Evolutionary conservation across 441 rosid species (phyloP), one percentile per base, ranked within the genome.

Genomic region (Erysimum cheiri): DNA sequence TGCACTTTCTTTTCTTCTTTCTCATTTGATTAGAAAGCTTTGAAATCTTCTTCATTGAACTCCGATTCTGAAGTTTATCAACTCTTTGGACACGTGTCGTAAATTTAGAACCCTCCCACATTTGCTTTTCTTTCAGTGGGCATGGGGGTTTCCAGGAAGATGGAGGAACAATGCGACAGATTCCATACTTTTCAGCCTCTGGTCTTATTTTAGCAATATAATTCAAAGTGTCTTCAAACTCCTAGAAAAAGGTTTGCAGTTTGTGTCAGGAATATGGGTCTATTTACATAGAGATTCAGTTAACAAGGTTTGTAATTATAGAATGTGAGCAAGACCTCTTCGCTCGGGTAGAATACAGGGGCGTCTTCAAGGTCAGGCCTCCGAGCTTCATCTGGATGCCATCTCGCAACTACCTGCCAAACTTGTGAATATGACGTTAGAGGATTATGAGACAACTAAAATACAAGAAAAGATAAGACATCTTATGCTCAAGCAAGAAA

Each of bases 131-230:
- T 85, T 85, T 87, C 54, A 96, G 84, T 52, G 89, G 95, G 80
- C 97, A 96, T 0, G 98, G 98, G 67, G 99, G 98, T 65, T 85
- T 93, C 99, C 99, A 96, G 70, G 97, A 88, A 60, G 90, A 70
- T 59, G 99, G 98, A 72, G 99, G 99, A 77, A 96, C 97, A 74
- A 96, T 90, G 71, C 98, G 98, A 78, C 99, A 93, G 68, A 96
- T 90, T 72, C 99, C 99, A 86, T 86, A 91, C 54, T 80, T 85
- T 81, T 96, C 99, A 54, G 99, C 99, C 82, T 75, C 72, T 2
- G 82, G 86, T 68, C 97, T 87, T 71, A 93, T 91, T 69, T 87
- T 85, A 74, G 92, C 87, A 69, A 96, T 93, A 63, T 93, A 96
- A 72, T 53, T 90, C 71, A 93, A 76, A 58, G 99, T 84, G 84